A percentile compares a stretch with the other conserved stretches of the same genome.
These are phyloP conservation scores for Mortierella antarctica DNA, from an alignment of 192 early-diverging fungal genomes.

Conservation along the genomic window DNA sequence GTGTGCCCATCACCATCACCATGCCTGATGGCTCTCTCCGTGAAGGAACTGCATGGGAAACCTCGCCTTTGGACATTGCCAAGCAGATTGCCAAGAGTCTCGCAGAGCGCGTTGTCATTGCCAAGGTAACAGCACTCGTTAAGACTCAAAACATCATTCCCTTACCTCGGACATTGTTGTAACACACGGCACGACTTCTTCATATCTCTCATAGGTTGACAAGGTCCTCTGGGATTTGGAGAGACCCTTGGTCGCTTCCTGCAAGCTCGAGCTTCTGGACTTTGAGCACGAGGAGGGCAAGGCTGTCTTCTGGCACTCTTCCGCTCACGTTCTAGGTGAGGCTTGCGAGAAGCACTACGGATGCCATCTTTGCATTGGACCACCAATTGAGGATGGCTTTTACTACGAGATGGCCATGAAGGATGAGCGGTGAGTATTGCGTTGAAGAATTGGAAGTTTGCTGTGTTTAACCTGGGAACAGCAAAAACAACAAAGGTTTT, in stretches of 20 bases:
- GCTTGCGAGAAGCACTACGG: constrained; percentile 98
- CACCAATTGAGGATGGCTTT: constrained; percentile 96
- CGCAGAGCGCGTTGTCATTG: constrained; percentile 89
- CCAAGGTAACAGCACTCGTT: constrained; percentile 72
- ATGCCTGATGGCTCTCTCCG: constrained; percentile 87
- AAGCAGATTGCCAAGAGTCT: constrained; percentile 89
- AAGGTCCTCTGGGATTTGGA: constrained; percentile 89
- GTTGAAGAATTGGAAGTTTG: background rate
- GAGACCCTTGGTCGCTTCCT: constrained; percentile 86
- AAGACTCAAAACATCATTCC: background rate
- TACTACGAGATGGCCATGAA: constrained; percentile 93
- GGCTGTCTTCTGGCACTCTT: constrained; percentile 98
- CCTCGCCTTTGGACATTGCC: constrained; percentile 93
- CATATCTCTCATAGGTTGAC: constrained; percentile 62
- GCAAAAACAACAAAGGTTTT: background rate
- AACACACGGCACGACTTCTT: background rate
- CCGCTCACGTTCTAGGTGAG: constrained; percentile 97
- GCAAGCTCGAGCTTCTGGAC: constrained; percentile 88
- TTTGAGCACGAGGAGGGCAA: constrained; percentile 95
- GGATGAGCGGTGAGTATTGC: constrained; percentile 60
- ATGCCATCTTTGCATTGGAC: constrained; percentile 97
- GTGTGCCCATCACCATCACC: constrained; percentile 83
- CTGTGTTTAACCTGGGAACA: too few species aligned
- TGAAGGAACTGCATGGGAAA: constrained; percentile 92
- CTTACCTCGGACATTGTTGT: background rate